Percentiles rank a stretch among this genome's conserved stretches.
Conservation (phyloP, 2,329 filamentous ascomycete species). For the Hawksworthiomyces lignivorus region DNA sequence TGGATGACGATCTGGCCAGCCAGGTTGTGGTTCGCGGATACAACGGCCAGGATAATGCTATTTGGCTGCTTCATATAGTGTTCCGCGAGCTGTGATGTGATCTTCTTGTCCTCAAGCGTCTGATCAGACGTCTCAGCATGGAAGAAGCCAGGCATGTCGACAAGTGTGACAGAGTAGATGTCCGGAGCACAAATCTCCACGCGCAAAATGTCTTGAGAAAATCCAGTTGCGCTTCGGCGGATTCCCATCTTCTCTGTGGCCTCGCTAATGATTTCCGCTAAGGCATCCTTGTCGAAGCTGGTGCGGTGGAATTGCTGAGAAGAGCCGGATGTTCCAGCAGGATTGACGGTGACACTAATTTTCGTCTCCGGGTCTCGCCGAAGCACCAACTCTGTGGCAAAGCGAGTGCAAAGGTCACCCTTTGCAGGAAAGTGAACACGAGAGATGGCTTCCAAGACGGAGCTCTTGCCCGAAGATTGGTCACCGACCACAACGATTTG, state of each 20-base stretch:
- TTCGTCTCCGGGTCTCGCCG: conserved; percentile 15
- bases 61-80: conserved; percentile 48
- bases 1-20: conserved; percentile 51
- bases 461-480: conserved; percentile 38
- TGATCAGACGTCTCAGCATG: conserved; percentile 40
- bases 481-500: conserved; percentile 51
- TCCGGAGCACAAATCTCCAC: conserved; percentile 39
- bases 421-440: conserved; percentile 44
- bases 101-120: conserved; percentile 32
- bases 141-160: conserved; percentile 52
- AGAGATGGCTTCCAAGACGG: conserved; percentile 41
- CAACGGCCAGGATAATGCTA: conserved; percentile 53
- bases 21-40: conserved; percentile 49
- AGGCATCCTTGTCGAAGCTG: too few relatives aligned
- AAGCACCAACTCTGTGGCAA: conserved; percentile 43
- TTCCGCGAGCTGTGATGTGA: conserved; percentile 40
- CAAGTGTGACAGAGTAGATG: conserved; percentile 47
- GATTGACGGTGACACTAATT: too few relatives aligned
- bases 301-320: too few relatives aligned
- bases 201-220: conserved; percentile 35
- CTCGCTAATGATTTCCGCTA: conserved; percentile 21
- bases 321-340: too few relatives aligned
- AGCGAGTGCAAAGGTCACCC: conserved; percentile 42
- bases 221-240: too few relatives aligned
- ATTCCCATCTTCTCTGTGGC: conserved; percentile 33